Conservation (phyloP, 768 basidiomycete species). For the Suillus clintonianus region DNA sequence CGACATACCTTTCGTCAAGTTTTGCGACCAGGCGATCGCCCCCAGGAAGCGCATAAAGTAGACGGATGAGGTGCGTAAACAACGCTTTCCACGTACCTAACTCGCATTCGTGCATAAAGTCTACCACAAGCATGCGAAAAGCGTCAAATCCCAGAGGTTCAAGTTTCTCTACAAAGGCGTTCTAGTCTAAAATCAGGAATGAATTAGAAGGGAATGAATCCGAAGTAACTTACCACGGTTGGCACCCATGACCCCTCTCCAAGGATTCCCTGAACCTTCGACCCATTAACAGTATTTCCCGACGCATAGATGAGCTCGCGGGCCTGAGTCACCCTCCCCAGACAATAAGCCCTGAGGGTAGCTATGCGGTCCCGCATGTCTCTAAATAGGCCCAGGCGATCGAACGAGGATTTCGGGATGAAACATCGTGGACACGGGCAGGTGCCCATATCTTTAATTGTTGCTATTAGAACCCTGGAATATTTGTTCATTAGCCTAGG, state of each 20-base stretch:
- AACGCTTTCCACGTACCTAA: slow-evolving; percentile 39
- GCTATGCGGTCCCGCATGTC: neutral
- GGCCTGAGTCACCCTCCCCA: neutral
- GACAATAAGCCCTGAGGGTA: neutral
- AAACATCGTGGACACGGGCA: slow-evolving; percentile 27
- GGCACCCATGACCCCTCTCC: neutral
- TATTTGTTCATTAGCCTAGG: neutral
- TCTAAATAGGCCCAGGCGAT: slow-evolving; percentile 8
- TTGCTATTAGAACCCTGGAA: slow-evolving; percentile 20
- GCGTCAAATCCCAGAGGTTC: slow-evolving; percentile 18
- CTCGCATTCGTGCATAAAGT: slow-evolving; percentile 41
- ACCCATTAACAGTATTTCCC: neutral
- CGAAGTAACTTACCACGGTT: neutral
- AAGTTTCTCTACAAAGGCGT: slow-evolving; percentile 30
- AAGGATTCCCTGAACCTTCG: neutral
- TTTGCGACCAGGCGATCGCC: slow-evolving; percentile 9
- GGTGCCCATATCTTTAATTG: slow-evolving; percentile 15
- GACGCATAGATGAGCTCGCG: slow-evolving; percentile 1
- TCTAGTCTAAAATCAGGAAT: slow-evolving; percentile 15
- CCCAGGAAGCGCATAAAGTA: slow-evolving; percentile 22
- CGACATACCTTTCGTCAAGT: slow-evolving; percentile 27
- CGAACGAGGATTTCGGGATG: slow-evolving; percentile 9
- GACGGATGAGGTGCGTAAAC: slow-evolving; percentile 35
- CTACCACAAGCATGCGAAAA: slow-evolving; percentile 28
- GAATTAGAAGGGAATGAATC: neutral